Percentiles rank a stretch among this genome's conserved stretches.
These are phyloP conservation scores for Lentinus brumalis DNA, from an alignment of 768 basidiomycete genomes.

Conservation along the genomic window DNA sequence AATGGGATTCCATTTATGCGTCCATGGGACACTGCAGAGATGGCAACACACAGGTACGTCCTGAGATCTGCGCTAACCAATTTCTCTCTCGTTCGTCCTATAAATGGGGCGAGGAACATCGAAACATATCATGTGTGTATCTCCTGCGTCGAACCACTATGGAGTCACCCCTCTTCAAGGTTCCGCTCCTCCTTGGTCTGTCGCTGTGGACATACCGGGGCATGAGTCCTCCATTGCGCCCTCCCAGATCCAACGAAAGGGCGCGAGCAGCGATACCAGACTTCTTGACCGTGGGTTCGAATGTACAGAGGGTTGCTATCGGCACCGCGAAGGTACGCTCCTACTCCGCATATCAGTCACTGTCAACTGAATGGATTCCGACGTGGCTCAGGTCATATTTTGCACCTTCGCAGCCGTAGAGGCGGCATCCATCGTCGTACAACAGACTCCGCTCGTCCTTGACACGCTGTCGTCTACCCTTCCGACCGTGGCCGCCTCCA, in stretches of 20 bases:
- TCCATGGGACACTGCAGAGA: too few relatives aligned
- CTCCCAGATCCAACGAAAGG: background rate
- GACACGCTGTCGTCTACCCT: background rate
- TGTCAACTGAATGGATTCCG: background rate
- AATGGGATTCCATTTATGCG: too few relatives aligned
- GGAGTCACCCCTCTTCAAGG: constrained; percentile 2
- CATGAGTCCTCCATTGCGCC: background rate
- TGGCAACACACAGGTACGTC: too few relatives aligned
- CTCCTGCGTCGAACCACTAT: background rate
- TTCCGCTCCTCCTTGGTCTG: background rate
- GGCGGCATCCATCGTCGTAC: background rate
- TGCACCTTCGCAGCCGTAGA: background rate
- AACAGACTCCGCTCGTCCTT: background rate
- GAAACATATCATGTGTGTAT: too few relatives aligned
- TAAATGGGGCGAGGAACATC: too few relatives aligned
- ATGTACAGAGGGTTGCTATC: background rate
- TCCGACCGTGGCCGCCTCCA: background rate
- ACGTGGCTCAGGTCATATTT: background rate
- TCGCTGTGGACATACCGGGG: background rate
- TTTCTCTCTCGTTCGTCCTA: too few relatives aligned
- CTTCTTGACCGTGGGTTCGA: background rate
- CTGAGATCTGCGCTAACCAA: too few relatives aligned
- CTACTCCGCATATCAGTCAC: background rate
- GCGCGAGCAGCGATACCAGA: background rate
- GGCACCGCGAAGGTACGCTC: background rate